Conservation (phyloP, 148 eudicot genomes). For the Vaccinium myrtillus region DNA sequence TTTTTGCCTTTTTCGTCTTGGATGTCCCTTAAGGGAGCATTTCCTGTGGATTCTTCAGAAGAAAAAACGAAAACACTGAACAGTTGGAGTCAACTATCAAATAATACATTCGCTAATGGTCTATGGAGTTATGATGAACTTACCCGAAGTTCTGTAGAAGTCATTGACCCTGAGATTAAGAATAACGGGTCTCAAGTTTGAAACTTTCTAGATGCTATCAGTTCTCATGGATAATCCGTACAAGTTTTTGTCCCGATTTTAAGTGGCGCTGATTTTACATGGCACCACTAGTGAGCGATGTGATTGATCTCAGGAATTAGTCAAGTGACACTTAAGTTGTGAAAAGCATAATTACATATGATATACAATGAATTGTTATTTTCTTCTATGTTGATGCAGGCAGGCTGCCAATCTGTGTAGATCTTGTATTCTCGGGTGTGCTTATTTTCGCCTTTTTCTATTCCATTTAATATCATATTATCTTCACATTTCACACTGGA, state of each 20-base stretch:
- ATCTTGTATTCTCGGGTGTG: not conserved
- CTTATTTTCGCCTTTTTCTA: not conserved
- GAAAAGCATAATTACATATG: not conserved
- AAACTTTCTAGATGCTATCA: not conserved
- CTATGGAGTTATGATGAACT: not conserved
- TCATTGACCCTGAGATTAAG: not conserved
- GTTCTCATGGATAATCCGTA: not conserved
- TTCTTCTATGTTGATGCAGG: not conserved
- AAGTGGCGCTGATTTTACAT: not conserved
- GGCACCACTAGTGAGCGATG: not conserved
- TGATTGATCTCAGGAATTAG: not conserved
- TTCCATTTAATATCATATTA: not conserved
- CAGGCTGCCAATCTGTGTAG: not conserved
- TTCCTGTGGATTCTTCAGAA: not conserved
- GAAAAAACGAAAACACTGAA: not conserved
- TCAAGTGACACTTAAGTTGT: not conserved
- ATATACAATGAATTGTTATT: not conserved
- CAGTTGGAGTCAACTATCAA: not conserved
- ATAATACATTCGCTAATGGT: not conserved
- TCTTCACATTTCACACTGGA: slow-evolving; percentile 6
- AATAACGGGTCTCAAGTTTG: not conserved
- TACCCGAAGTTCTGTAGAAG: not conserved
- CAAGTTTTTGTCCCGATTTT: not conserved
- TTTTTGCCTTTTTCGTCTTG: not conserved
- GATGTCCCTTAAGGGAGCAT: not conserved